Evolutionary conservation across 768 basidiomycete genomes (phyloP).

Genomic region (Cubamyces sp.): DNA sequence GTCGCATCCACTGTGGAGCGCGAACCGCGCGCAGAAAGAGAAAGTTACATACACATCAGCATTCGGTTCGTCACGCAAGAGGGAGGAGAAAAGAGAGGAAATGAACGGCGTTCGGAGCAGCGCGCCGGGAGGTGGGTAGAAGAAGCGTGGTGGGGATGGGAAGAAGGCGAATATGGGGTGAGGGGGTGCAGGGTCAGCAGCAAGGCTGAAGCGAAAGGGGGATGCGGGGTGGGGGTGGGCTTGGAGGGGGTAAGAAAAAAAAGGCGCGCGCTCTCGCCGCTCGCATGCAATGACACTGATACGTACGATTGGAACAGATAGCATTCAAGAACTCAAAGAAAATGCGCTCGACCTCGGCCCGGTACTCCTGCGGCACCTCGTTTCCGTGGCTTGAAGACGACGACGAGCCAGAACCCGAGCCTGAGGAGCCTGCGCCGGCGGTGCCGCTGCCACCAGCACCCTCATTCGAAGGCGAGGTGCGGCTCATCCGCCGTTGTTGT

Average conservation of each 20-base stretch:
- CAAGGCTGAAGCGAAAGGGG: neutral
- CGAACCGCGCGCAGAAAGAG: neutral
- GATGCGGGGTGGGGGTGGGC: neutral
- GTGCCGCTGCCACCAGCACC: constrained; percentile 21
- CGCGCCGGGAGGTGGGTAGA: constrained; percentile 1
- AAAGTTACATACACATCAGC: constrained; percentile 27
- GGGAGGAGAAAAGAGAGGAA: constrained; percentile 10
- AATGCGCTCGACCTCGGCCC: constrained; percentile 81
- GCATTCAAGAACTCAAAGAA: constrained; percentile 89
- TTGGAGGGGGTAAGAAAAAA: neutral
- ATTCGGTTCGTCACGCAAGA: constrained; percentile 12
- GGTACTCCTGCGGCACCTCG: constrained; percentile 82
- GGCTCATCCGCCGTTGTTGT: constrained; percentile 28
- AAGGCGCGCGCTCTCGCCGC: constrained; percentile 3
- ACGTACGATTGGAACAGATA: constrained; percentile 88
- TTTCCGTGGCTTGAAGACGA: constrained; percentile 43
- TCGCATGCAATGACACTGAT: constrained; percentile 15
- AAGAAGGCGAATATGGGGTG: neutral
- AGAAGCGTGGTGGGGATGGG: constrained; percentile 1
- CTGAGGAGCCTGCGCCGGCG: neutral
- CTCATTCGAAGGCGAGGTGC: constrained; percentile 34
- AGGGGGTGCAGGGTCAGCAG: neutral
- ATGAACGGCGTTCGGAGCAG: constrained; percentile 1
- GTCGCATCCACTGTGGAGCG: constrained; percentile 77
- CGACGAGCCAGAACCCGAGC: too few relatives aligned